A percentile compares a stretch with the other conserved stretches of the same genome.
phyloP scores from a whole-genome alignment of 345 rosid genomes.

The Cardamine chenopodiifolia region DNA sequence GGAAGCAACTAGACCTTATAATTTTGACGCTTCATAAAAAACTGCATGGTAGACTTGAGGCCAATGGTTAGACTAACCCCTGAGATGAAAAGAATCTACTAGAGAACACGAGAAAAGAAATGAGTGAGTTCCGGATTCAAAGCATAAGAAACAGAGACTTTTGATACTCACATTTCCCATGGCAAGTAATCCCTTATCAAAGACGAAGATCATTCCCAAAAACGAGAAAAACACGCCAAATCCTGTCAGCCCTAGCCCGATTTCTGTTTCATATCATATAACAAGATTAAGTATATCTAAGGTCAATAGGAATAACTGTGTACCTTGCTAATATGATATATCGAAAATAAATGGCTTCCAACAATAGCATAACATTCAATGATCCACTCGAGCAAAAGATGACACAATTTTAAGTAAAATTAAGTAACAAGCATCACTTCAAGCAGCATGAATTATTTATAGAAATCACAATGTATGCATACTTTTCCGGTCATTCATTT shows the following conservation, averaged over 20 bases:
- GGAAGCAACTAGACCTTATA: slow-evolving; percentile 63
- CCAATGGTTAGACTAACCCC: slow-evolving; percentile 98
- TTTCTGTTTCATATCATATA: slow-evolving; percentile 52
- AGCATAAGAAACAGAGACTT: neutral
- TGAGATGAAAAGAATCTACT: slow-evolving; percentile 93
- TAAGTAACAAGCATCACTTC: neutral
- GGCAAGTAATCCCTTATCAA: slow-evolving; percentile 94
- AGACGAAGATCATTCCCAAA: slow-evolving; percentile 77
- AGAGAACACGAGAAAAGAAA: slow-evolving; percentile 29
- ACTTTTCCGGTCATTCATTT: slow-evolving; percentile 49
- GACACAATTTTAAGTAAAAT: neutral
- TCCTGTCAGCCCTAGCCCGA: slow-evolving; percentile 94
- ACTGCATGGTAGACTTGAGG: slow-evolving; percentile 89
- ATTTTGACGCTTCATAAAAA: slow-evolving; percentile 92
- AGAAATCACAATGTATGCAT: slow-evolving; percentile 5
- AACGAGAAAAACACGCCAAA: slow-evolving; percentile 94
- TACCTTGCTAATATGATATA: neutral
- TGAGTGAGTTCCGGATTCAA: neutral
- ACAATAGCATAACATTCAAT: neutral
- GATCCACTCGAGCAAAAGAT: neutral
- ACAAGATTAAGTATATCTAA: neutral
- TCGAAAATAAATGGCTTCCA: neutral
- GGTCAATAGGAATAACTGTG: neutral
- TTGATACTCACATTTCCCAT: slow-evolving; percentile 89
- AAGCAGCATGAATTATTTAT: neutral